Conservation (phyloP, 1,139 yeast genomes). For the Hemisphaericaspora xylanilytica region DNA sequence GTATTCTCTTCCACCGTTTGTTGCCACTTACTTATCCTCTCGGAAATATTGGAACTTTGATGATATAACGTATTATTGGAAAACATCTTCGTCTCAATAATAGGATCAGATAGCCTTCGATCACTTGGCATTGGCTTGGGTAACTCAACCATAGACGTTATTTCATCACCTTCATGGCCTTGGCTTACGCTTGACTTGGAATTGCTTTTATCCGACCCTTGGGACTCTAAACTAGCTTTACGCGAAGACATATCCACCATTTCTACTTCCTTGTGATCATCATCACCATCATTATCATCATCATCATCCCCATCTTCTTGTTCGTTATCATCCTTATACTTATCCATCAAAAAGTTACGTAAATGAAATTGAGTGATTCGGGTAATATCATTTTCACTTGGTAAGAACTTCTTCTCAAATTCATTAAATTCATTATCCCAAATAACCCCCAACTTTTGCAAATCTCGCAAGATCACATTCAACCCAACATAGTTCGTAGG, state of each 20-base stretch:
- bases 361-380: slow-evolving; percentile 87
- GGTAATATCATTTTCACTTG: slow-evolving; percentile 92
- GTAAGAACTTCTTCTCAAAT: slow-evolving; percentile 78
- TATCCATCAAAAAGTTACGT: slow-evolving; percentile 65
- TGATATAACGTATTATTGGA: slow-evolving; percentile 11
- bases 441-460: slow-evolving; percentile 78
- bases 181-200: neutral
- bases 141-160: neutral
- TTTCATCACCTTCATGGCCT: neutral
- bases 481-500: slow-evolving; percentile 69
- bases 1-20: slow-evolving; percentile 10
- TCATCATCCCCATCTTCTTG: slow-evolving; percentile 8
- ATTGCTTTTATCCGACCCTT: neutral
- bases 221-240: neutral
- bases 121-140: slow-evolving; percentile 3
- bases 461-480: slow-evolving; percentile 64
- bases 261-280: slow-evolving; percentile 15
- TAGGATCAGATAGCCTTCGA: slow-evolving; percentile 10
- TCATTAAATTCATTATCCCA: slow-evolving; percentile 88
- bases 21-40: slow-evolving; percentile 16
- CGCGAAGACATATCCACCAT: slow-evolving; percentile 5
- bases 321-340: slow-evolving; percentile 26
- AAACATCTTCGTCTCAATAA: slow-evolving; percentile 14
- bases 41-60: slow-evolving; percentile 14
- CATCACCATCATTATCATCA: slow-evolving; percentile 5